phyloP scores from a whole-genome alignment of 345 rosid species.

The Psidium guajava region DNA sequence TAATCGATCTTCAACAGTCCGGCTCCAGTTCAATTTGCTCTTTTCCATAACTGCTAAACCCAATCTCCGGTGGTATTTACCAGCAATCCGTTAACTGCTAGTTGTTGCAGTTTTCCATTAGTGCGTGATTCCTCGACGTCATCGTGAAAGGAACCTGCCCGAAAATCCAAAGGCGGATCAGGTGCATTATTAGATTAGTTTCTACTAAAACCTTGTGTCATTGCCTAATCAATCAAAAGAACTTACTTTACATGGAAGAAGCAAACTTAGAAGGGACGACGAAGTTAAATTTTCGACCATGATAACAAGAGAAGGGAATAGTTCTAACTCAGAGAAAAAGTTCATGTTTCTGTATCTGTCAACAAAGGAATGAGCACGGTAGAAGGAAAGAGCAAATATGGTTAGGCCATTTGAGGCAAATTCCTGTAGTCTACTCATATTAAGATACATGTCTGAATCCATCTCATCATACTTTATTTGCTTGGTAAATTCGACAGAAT shows the following conservation, averaged over 20 bases:
- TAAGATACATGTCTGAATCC: not conserved
- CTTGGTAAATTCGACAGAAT: not conserved
- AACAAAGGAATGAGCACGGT: not conserved
- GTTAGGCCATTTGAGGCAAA: not conserved
- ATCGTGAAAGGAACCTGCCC: not conserved
- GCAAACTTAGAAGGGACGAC: not conserved
- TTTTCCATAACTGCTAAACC: not conserved
- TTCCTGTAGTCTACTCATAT: not conserved
- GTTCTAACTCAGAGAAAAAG: not conserved
- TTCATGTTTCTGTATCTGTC: not conserved
- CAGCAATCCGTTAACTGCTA: not conserved
- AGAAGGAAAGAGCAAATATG: not conserved
- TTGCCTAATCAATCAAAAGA: not conserved
- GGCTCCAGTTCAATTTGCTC: not conserved
- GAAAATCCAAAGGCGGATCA: not conserved
- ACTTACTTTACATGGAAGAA: not conserved
- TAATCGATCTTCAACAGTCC: not conserved
- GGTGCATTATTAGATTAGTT: not conserved
- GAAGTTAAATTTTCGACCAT: not conserved
- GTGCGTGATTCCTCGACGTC: not conserved
- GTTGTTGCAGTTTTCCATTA: not conserved
- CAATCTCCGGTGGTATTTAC: not conserved
- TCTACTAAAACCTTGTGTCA: not conserved
- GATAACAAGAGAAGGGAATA: not conserved
- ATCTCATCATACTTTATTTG: not conserved